Evolutionary conservation across 306 rosid species (phyloP).

Genomic region (Glycine soja): DNA sequence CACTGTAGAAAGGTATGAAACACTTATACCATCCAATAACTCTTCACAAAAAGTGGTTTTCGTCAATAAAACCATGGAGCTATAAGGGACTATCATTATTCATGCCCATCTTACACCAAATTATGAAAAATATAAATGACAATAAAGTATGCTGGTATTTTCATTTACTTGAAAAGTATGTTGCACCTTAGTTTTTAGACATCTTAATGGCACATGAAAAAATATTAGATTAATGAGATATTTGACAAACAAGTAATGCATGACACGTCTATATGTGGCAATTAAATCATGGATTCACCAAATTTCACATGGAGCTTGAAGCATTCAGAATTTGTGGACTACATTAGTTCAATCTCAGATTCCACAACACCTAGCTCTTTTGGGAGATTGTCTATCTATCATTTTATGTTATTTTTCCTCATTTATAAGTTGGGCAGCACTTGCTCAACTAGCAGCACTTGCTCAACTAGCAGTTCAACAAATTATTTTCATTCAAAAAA

Average conservation of each 20-base stretch:
- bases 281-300: slow-evolving; percentile 22
- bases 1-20: neutral
- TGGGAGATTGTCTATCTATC: slow-evolving; percentile 18
- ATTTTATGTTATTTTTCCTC: slow-evolving; percentile 29
- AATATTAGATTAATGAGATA: slow-evolving; percentile 1
- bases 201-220: slow-evolving; percentile 1
- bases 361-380: slow-evolving; percentile 23
- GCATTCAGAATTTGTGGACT: neutral
- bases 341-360: slow-evolving; percentile 18
- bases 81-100: neutral
- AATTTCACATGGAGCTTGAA: slow-evolving; percentile 2
- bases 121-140: slow-evolving; percentile 12
- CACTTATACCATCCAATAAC: neutral
- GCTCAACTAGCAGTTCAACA: slow-evolving; percentile 32
- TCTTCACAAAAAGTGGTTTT: neutral
- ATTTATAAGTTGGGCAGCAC: neutral
- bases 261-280: neutral
- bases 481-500: neutral
- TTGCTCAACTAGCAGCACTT: slow-evolving; percentile 9
- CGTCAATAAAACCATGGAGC: neutral
- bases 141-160: neutral
- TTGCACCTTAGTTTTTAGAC: slow-evolving; percentile 23
- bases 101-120: slow-evolving; percentile 25
- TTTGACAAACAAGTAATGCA: slow-evolving; percentile 9
- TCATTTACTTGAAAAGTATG: slow-evolving; percentile 8